Percentiles rank a stretch among this genome's conserved stretches.
phyloP scores from a whole-genome alignment of 1,284 basidiomycete species.

The Sporisorium scitamineum region DNA sequence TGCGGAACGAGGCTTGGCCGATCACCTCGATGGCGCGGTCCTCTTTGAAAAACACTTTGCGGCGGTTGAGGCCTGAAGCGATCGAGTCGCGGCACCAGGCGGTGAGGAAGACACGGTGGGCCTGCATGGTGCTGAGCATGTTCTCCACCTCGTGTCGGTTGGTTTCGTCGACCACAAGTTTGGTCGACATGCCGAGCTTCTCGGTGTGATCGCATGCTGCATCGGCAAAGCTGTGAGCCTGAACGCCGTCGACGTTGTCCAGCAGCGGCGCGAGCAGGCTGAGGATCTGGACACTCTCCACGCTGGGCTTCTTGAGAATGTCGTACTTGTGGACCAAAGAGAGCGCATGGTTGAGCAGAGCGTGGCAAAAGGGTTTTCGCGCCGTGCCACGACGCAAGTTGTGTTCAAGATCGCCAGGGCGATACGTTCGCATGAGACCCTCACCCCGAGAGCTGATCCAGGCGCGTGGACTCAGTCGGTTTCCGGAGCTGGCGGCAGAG shows the following conservation, averaged over 20 bases:
- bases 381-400: slow-evolving; percentile 55
- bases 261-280: slow-evolving; percentile 54
- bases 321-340: slow-evolving; percentile 63
- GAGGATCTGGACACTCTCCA: slow-evolving; percentile 55
- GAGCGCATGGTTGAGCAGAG: slow-evolving; percentile 57
- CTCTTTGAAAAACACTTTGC: slow-evolving; percentile 39
- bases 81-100: slow-evolving; percentile 58
- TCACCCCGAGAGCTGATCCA: slow-evolving; percentile 40
- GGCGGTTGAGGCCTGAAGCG: slow-evolving; percentile 47
- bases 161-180: slow-evolving; percentile 45
- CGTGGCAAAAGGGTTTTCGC: slow-evolving; percentile 61
- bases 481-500: slow-evolving; percentile 1
- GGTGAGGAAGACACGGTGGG: slow-evolving; percentile 51
- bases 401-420: slow-evolving; percentile 44
- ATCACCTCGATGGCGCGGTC: slow-evolving; percentile 57
- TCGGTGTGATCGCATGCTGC: slow-evolving; percentile 29
- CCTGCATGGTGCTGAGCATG: slow-evolving; percentile 54
- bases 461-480: slow-evolving; percentile 34
- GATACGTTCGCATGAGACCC: slow-evolving; percentile 30
- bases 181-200: slow-evolving; percentile 44
- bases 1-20: slow-evolving; percentile 43
- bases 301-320: slow-evolving; percentile 53
- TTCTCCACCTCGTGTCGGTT: slow-evolving; percentile 42
- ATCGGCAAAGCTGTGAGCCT: slow-evolving; percentile 34
- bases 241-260: slow-evolving; percentile 45